Percentiles rank a stretch among this genome's conserved stretches.
phyloP scores from a whole-genome alignment of 768 basidiomycete genomes.

The Mycena venus region DNA sequence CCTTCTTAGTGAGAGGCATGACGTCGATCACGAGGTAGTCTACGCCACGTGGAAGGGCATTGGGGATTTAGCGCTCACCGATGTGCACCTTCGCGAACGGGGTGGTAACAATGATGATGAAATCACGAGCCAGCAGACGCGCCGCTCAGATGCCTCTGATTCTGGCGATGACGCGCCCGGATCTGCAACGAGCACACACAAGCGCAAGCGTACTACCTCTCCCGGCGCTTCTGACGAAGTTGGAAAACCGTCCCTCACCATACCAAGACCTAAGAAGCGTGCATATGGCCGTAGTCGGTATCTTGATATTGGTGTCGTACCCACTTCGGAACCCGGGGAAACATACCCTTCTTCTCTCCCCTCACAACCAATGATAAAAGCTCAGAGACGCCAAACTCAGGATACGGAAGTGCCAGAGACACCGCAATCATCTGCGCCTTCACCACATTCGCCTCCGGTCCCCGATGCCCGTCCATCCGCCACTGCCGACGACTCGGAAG shows the following conservation, averaged over 20 bases:
- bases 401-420: not conserved
- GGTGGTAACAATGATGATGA: not conserved
- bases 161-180: not conserved
- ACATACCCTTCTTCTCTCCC: not conserved
- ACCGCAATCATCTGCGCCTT: not conserved
- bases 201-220: not conserved
- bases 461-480: not conserved
- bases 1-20: not conserved
- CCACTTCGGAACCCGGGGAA: not conserved
- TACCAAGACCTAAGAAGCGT: not conserved
- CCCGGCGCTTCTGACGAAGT: not conserved
- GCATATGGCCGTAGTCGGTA: no score
- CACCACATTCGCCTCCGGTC: not conserved
- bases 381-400: not conserved
- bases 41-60: slow-evolving; percentile 11
- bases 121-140: not conserved
- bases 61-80: slow-evolving; percentile 1
- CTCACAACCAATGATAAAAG: not conserved
- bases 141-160: not conserved
- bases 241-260: not conserved
- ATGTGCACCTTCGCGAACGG: not conserved
- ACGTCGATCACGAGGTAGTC: not conserved
- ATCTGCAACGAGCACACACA: not conserved
- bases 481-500: not conserved
- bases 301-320: not conserved